Evolutionary conservation across 1,139 yeast genomes (phyloP).

Genomic region (Suhomyces bribrorum): DNA sequence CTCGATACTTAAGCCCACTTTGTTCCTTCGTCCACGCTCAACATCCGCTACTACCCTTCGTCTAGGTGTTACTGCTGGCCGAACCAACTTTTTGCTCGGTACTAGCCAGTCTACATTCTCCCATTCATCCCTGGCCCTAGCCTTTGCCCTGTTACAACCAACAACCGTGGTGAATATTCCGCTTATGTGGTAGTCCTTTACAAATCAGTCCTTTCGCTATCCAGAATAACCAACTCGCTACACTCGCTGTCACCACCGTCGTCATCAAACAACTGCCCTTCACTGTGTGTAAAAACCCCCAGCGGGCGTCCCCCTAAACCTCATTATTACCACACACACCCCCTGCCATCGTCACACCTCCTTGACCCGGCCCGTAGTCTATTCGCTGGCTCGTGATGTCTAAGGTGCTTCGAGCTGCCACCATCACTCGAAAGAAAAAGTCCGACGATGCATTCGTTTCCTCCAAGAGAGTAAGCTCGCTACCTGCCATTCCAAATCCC

Average conservation of each 20-base stretch:
- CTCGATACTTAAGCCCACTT: too few species aligned
- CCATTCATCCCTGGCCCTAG: too few species aligned
- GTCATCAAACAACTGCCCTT: background rate
- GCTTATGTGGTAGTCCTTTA: background rate
- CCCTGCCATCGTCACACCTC: background rate
- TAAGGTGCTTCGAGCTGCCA: constrained; percentile 7
- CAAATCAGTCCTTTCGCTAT: background rate
- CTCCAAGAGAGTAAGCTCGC: background rate
- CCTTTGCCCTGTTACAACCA: too few species aligned
- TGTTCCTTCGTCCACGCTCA: too few species aligned
- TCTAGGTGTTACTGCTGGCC: too few species aligned
- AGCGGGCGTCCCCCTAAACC: background rate
- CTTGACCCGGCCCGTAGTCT: background rate
- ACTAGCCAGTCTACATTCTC: too few species aligned
- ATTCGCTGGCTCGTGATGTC: constrained; percentile 9
- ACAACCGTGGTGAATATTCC: background rate
- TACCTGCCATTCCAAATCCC: background rate
- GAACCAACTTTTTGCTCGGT: too few species aligned
- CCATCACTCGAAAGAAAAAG: constrained; percentile 1
- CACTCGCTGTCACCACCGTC: background rate
- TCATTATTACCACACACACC: too few species aligned
- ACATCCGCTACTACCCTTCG: too few species aligned
- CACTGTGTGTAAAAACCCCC: background rate
- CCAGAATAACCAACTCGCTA: background rate
- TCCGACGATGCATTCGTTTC: background rate